Conservation (phyloP, 2,329 filamentous ascomycete species). For the Hypoxylon sp. region DNA sequence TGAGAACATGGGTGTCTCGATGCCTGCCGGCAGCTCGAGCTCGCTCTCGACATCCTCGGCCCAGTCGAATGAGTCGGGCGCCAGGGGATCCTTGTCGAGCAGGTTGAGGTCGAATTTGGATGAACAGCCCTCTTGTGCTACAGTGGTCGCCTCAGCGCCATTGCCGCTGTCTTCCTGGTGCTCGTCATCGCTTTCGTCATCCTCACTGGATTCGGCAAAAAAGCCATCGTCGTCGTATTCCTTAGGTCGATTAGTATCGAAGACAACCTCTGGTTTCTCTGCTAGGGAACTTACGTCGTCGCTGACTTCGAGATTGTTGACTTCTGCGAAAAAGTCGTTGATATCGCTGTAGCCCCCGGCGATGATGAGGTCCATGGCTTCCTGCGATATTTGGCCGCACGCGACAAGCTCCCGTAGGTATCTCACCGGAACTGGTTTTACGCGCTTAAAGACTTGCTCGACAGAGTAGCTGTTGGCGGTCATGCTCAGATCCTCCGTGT, state of each 20-base stretch:
- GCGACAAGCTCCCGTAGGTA: constrained; percentile 8
- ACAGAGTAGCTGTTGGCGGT: not conserved
- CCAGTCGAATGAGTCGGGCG: constrained; percentile 2
- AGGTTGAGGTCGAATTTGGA: not conserved
- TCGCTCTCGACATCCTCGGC: constrained; percentile 19
- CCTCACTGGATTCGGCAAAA: not conserved
- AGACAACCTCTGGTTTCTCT: not conserved
- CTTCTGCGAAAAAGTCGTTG: constrained; percentile 18
- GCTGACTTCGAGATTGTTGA: constrained; percentile 1
- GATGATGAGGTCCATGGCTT: constrained; percentile 20
- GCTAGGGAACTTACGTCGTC: not conserved
- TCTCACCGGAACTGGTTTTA: not conserved
- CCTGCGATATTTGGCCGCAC: not conserved
- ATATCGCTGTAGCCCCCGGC: constrained; percentile 9
- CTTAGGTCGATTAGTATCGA: not conserved
- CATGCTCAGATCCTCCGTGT: not conserved
- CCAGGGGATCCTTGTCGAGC: not conserved
- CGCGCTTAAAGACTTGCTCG: constrained; percentile 19
- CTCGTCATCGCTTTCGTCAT: not conserved
- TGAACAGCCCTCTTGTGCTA: not conserved
- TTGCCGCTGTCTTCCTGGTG: not conserved
- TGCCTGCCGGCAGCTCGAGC: not conserved
- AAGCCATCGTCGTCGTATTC: constrained; percentile 23
- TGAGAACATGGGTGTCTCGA: not conserved
- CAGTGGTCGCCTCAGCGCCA: too few relatives aligned